phyloP scores from a whole-genome alignment of 2,329 filamentous ascomycete species.

The Lecanosticta acicola region DNA sequence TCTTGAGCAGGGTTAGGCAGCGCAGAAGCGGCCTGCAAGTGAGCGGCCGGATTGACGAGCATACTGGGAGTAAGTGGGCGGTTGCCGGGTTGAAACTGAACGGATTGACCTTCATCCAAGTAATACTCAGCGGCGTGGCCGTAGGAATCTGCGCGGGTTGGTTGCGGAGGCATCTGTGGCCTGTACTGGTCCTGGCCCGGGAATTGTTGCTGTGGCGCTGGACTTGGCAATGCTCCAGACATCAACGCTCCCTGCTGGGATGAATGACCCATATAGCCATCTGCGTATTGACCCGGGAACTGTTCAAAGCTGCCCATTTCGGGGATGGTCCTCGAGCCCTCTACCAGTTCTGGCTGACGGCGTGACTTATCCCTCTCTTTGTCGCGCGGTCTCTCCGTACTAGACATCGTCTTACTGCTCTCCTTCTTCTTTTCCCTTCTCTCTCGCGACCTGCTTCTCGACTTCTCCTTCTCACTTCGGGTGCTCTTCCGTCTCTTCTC shows the following conservation, averaged over 20 bases:
- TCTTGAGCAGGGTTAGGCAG: constrained; percentile 52
- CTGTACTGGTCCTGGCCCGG: constrained; percentile 52
- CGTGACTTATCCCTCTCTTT: constrained; percentile 16
- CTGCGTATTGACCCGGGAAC: constrained; percentile 29
- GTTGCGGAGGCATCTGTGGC: constrained; percentile 35
- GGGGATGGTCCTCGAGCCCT: constrained; percentile 23
- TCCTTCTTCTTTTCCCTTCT: constrained; percentile 16
- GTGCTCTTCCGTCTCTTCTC: constrained; percentile 28
- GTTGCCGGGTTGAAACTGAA: constrained; percentile 55
- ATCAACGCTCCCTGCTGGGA: constrained; percentile 17
- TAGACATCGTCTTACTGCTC: constrained; percentile 14
- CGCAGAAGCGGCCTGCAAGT: constrained; percentile 51
- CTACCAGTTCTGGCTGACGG: constrained; percentile 14
- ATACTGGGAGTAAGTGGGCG: constrained; percentile 49
- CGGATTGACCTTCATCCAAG: constrained; percentile 56
- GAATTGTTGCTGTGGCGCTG: constrained; percentile 43
- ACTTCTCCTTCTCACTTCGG: constrained; percentile 30
- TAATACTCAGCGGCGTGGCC: constrained; percentile 59
- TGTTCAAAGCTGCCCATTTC: constrained; percentile 29
- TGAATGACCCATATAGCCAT: constrained; percentile 13
- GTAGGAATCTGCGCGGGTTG: constrained; percentile 34
- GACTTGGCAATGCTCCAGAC: constrained; percentile 29
- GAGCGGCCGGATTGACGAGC: constrained; percentile 52
- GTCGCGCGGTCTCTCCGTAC: constrained; percentile 14
- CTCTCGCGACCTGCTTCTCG: constrained; percentile 24